These are phyloP conservation scores for Aspergillus unguis DNA, from an alignment of 2,329 filamentous ascomycete genomes.

Conservation along the genomic window DNA sequence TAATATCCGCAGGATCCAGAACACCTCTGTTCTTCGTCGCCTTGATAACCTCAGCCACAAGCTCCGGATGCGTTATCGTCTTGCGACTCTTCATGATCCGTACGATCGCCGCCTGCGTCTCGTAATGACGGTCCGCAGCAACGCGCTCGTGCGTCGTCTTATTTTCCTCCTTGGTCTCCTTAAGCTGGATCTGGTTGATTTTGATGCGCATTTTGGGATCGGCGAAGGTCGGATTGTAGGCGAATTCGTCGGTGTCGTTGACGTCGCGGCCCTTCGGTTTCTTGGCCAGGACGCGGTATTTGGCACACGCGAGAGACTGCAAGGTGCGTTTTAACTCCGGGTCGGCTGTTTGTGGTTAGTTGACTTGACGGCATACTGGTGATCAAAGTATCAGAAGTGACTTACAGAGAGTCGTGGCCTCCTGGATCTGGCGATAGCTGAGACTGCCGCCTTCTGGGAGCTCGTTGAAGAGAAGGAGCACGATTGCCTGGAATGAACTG, in stretches of 20 bases:
- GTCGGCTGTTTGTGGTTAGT: conserved; percentile 50
- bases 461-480: conserved; percentile 85
- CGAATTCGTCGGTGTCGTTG: conserved; percentile 73
- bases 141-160: conserved; percentile 89
- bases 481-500: conserved; percentile 86
- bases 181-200: conserved; percentile 97
- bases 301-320: conserved; percentile 91
- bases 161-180: conserved; percentile 94
- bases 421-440: conserved; percentile 70
- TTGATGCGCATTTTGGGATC: conserved; percentile 88
- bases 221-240: conserved; percentile 71
- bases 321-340: conserved; percentile 82
- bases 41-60: conserved; percentile 88
- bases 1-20: conserved; percentile 82
- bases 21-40: conserved; percentile 83
- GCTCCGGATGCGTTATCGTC: conserved; percentile 76
- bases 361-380: conserved; percentile 23
- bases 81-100: conserved; percentile 96
- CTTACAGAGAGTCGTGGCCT: conserved; percentile 68
- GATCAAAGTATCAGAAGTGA: background rate
- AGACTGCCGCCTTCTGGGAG: conserved; percentile 61
- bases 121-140: conserved; percentile 83
- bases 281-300: conserved; percentile 78
- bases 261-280: conserved; percentile 82
- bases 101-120: conserved; percentile 95